These are phyloP conservation scores for Actinomortierella wolfii DNA, from an alignment of 371 early-diverging fungal species.

Conservation along the genomic window DNA sequence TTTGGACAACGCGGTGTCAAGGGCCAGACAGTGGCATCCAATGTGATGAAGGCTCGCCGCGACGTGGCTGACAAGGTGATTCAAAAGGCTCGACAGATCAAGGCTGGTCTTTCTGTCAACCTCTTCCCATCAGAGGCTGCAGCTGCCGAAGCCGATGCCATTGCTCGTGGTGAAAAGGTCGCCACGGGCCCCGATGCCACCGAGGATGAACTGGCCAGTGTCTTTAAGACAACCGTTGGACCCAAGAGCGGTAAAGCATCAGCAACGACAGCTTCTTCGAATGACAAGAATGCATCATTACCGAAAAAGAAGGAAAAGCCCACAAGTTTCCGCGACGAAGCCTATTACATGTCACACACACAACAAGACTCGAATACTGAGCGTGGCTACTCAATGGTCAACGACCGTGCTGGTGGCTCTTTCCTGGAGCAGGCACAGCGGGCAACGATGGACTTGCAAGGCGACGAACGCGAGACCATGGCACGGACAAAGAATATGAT, in stretches of 20 bases:
- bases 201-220: conserved; percentile 56
- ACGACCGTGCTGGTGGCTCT: conserved; percentile 54
- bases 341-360: conserved; percentile 87
- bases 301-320: conserved; percentile 37
- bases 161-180: conserved; percentile 13
- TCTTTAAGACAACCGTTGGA: conserved; percentile 54
- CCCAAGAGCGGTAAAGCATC: conserved; percentile 14
- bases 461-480: conserved; percentile 80
- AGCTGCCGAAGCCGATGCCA: conserved; percentile 21
- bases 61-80: conserved; percentile 66
- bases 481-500: conserved; percentile 60
- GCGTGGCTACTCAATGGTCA: conserved; percentile 85
- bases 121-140: conserved; percentile 34
- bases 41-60: conserved; percentile 83
- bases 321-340: conserved; percentile 74
- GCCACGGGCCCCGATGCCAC: conserved; percentile 50
- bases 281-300: conserved; percentile 3
- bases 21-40: conserved; percentile 68
- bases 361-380: conserved; percentile 91
- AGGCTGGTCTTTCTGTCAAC: conserved; percentile 43
- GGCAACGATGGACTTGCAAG: conserved; percentile 81
- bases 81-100: conserved; percentile 47
- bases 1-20: conserved; percentile 83
- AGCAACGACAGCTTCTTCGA: conserved; percentile 1
- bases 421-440: conserved; percentile 83